A percentile compares a stretch with the other conserved stretches of the same genome.
These are phyloP conservation scores for Plasmodium gonderi DNA, from an alignment of 169 alveolate genomes.

Conservation along the genomic window DNA sequence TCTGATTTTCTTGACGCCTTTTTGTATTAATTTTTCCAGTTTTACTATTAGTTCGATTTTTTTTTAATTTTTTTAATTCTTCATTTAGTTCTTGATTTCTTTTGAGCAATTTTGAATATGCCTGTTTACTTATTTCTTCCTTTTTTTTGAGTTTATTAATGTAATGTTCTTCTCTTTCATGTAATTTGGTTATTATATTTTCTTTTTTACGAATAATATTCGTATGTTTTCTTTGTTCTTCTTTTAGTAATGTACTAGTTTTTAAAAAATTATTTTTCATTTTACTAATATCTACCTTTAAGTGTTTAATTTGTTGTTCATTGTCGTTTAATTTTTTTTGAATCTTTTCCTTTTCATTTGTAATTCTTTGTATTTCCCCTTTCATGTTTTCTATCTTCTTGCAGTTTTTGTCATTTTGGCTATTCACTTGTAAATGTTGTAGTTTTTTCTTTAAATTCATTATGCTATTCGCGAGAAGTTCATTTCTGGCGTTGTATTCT, in stretches of 20 bases:
- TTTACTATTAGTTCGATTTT: not conserved
- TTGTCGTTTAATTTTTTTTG: slow-evolving; percentile 58
- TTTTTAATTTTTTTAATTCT: slow-evolving; percentile 51
- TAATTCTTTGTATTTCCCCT: slow-evolving; percentile 22
- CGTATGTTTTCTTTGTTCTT: slow-evolving; percentile 50
- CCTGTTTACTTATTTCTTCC: slow-evolving; percentile 63
- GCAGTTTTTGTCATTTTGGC: slow-evolving; percentile 36
- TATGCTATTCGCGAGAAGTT: slow-evolving; percentile 28
- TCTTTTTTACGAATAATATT: slow-evolving; percentile 61
- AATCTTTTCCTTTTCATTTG: slow-evolving; percentile 50
- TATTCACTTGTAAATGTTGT: slow-evolving; percentile 29
- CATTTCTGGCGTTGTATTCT: slow-evolving; percentile 57
- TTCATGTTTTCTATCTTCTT: slow-evolving; percentile 48
- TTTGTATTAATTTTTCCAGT: not conserved
- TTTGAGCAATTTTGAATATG: slow-evolving; percentile 55
- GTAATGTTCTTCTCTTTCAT: slow-evolving; percentile 57
- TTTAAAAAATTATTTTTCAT: slow-evolving; percentile 62
- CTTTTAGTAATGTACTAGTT: slow-evolving; percentile 33
- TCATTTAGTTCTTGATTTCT: slow-evolving; percentile 49
- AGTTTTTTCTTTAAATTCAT: slow-evolving; percentile 25
- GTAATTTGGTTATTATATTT: slow-evolving; percentile 35
- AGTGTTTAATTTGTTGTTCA: slow-evolving; percentile 55
- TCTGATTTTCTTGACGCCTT: not conserved
- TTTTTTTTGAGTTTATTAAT: slow-evolving; percentile 53
- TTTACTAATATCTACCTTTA: slow-evolving; percentile 47